Conservation (phyloP, 2,329 filamentous ascomycete species). For the Dactylellina parvicollis region DNA sequence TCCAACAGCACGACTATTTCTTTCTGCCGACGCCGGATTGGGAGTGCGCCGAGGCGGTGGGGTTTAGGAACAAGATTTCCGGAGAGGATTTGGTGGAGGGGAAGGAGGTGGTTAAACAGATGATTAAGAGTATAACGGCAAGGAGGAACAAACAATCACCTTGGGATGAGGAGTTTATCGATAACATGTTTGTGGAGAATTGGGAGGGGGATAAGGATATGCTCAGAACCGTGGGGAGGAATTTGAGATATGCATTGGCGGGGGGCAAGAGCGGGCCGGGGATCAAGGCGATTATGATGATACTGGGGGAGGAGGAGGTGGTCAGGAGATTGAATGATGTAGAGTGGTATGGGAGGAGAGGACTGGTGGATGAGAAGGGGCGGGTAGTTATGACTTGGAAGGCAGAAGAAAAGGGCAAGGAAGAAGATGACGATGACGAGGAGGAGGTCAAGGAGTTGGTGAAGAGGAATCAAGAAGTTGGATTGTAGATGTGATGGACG, state of each 20-base stretch:
- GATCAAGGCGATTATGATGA: constrained; percentile 45
- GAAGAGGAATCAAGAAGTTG: constrained; percentile 15
- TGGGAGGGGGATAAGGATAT: constrained; percentile 40
- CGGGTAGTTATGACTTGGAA: constrained; percentile 51
- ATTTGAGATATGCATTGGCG: constrained; percentile 39
- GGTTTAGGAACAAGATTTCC: constrained; percentile 23
- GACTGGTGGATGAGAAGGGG: constrained; percentile 45
- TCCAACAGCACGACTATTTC: constrained; percentile 54
- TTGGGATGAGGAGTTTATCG: constrained; percentile 30
- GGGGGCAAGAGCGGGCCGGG: constrained; percentile 41
- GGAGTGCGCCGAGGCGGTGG: constrained; percentile 23
- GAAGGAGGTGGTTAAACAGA: constrained; percentile 21
- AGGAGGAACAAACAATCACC: not conserved
- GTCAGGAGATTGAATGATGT: constrained; percentile 27
- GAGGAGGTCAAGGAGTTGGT: constrained; percentile 24
- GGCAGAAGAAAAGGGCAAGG: constrained; percentile 14
- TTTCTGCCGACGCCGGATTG: constrained; percentile 30
- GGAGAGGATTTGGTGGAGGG: constrained; percentile 34
- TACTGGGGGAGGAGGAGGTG: constrained; percentile 43
- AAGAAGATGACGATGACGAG: constrained; percentile 21
- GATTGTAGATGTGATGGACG: too few relatives aligned
- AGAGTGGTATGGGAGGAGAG: constrained; percentile 35
- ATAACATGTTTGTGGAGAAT: constrained; percentile 21
- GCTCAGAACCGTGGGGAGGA: constrained; percentile 34
- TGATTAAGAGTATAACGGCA: constrained; percentile 16